Evolutionary conservation across 345 rosid genomes (phyloP).

Genomic region (Arabidopsis thaliana): DNA sequence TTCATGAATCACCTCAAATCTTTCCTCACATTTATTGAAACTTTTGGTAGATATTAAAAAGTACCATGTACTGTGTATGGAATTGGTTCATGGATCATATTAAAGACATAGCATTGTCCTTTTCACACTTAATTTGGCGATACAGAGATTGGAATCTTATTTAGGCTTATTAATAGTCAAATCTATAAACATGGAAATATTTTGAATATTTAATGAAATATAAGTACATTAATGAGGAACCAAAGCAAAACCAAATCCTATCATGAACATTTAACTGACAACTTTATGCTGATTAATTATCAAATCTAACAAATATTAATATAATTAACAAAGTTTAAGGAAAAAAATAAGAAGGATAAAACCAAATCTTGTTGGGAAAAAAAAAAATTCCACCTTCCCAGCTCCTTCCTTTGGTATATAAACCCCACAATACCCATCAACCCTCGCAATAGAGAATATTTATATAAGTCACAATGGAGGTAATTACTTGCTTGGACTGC

Average conservation of each 20-base stretch:
- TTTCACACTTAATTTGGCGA: background rate
- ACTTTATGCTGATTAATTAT: background rate
- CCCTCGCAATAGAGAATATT: background rate
- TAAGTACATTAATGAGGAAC: background rate
- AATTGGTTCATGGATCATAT: background rate
- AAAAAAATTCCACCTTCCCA: background rate
- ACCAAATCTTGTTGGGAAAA: conserved; percentile 8
- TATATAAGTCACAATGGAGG: background rate
- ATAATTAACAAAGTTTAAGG: background rate
- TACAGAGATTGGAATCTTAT: background rate
- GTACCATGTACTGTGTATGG: background rate
- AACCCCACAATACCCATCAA: background rate
- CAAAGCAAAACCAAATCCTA: background rate
- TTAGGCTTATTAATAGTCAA: background rate
- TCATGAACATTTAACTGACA: background rate
- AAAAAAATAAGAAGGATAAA: background rate
- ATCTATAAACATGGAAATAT: background rate
- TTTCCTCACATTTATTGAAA: background rate
- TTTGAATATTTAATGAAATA: background rate
- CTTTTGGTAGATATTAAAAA: background rate
- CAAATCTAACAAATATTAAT: background rate
- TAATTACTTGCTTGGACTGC: background rate
- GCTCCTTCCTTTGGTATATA: background rate
- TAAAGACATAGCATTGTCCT: background rate
- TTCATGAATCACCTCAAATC: background rate